Percentiles rank a stretch among this genome's conserved stretches.
Conservation (phyloP, 140 eudicot species). For the Stevia rebaudiana region DNA sequence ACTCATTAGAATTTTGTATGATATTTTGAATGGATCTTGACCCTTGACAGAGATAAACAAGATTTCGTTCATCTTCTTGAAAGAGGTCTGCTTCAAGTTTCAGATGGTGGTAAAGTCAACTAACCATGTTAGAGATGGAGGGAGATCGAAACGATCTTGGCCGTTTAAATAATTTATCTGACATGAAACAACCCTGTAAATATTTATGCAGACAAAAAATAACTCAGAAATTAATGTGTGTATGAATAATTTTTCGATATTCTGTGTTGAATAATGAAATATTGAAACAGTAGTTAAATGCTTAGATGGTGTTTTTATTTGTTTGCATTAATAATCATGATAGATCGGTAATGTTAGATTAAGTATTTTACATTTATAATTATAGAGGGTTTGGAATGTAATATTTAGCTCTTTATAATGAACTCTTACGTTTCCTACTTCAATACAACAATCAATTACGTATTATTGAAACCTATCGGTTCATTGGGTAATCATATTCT, state of each 20-base stretch:
- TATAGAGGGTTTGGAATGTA: too few relatives aligned
- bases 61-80: conserved; percentile 27
- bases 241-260: background rate
- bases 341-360: too few relatives aligned
- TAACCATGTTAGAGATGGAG: conserved; percentile 11
- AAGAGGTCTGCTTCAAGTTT: conserved; percentile 32
- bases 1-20: background rate
- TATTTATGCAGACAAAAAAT: background rate
- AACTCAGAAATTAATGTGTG: background rate
- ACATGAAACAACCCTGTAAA: conserved; percentile 14
- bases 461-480: too few relatives aligned
- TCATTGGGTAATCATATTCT: too few relatives aligned
- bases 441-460: too few relatives aligned
- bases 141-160: conserved; percentile 9
- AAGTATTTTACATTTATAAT: too few relatives aligned
- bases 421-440: too few relatives aligned
- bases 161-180: conserved; percentile 21
- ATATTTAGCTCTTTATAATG: too few relatives aligned
- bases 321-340: too few relatives aligned
- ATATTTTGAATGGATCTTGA: background rate
- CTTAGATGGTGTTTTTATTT: too few relatives aligned
- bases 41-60: conserved; percentile 20
- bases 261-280: background rate
- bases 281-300: background rate
- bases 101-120: conserved; percentile 35